A percentile compares a stretch with the other conserved stretches of the same genome.
phyloP scores from a whole-genome alignment of 441 rosid species.

The Manihot esculenta region DNA sequence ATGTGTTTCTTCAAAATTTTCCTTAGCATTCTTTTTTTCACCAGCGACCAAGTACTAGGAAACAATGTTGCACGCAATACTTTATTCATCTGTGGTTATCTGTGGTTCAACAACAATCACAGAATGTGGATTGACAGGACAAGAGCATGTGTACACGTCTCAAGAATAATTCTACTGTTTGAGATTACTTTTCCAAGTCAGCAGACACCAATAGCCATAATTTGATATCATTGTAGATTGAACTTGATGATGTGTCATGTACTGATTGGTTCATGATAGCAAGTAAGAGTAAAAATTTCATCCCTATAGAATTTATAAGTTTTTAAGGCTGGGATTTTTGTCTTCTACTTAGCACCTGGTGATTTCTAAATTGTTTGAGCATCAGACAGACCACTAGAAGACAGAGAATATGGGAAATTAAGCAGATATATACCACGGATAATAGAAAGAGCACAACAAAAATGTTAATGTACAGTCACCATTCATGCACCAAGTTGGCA shows the following conservation, averaged over 20 bases:
- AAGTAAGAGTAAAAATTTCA: slow-evolving; percentile 3
- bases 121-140: slow-evolving; percentile 18
- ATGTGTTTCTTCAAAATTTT: background rate
- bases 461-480: background rate
- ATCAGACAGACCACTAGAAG: slow-evolving; percentile 3
- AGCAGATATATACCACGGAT: background rate
- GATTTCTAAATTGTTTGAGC: background rate
- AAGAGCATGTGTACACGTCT: slow-evolving; percentile 2
- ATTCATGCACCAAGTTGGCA: background rate
- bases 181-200: slow-evolving; percentile 12
- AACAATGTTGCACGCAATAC: background rate
- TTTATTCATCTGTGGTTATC: slow-evolving; percentile 24
- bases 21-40: background rate
- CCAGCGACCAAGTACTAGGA: background rate
- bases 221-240: slow-evolving; percentile 28
- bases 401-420: background rate
- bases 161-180: slow-evolving; percentile 2
- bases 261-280: slow-evolving; percentile 26
- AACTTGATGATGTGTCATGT: slow-evolving; percentile 25
- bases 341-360: background rate
- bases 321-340: background rate
- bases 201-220: slow-evolving; percentile 8
- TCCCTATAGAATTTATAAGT: background rate
- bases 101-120: slow-evolving; percentile 16
- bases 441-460: background rate